Evolutionary conservation across 345 rosid species (phyloP), one percentile per base, ranked within the genome.

Genomic region (Theobroma cacao): DNA sequence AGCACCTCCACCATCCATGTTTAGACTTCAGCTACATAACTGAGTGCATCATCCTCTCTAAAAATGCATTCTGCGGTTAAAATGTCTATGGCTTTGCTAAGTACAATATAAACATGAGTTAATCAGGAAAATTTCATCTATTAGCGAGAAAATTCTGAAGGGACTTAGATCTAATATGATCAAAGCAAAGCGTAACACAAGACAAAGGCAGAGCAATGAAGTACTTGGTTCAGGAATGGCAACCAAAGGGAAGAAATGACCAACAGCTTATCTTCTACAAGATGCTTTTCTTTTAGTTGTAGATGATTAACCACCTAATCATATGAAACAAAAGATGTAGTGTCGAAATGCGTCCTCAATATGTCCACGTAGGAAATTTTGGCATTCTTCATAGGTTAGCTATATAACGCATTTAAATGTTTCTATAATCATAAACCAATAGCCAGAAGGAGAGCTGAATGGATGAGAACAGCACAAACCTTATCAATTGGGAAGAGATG

Each of bases 401-500:
- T 30, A 13, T n/a, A n/a, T n/a, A n/a, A n/a, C n/a, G n/a, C 31
- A 58, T 58, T 58, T 24, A 52, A 17, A 55, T 22, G 13, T n/a
- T 56, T 56, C 61, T 22, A 22, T 56, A 28, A 60, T 26, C 59
- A 64, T 72, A 33, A 14, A 34, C 31, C 40, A n/a, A 38, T 63
- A 65, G 36, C 40, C 3, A 4, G 31, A 61, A 69, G 72, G 34
- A 20, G 28, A 47, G 36, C 13, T 40, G 64, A 58, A 45, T 55
- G 61, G 59, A 40, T 11, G 50, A 82, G 58, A 75, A 18, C 17
- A 69, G 63, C 63, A 34, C 72, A 77, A 90, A 92, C 95, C 92
- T 86, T 68, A 72, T 69, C 80, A 87, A 33, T 61, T 59, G 8
- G 72, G 67, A 84, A 91, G 93, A 74, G 80, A 80, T 0, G 84